phyloP scores from a whole-genome alignment of 805 yeast genomes.

The Lachancea meyersii region DNA sequence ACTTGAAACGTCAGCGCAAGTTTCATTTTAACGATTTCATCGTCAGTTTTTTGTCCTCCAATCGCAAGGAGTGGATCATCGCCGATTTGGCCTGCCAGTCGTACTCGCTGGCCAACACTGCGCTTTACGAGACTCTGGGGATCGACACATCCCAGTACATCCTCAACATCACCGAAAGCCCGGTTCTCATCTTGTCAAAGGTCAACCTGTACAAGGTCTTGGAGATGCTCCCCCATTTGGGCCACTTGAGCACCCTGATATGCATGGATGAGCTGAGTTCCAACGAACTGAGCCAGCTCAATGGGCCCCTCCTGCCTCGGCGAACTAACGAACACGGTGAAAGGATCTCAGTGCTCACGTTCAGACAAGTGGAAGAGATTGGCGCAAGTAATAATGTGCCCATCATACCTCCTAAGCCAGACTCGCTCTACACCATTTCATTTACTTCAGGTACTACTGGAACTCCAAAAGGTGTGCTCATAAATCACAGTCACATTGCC shows the following conservation, averaged over 20 bases:
- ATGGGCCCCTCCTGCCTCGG: constrained; percentile 25
- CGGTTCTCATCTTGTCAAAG: constrained; percentile 51
- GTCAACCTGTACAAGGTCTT: constrained; percentile 46
- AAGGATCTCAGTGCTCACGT: constrained; percentile 37
- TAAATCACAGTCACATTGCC: constrained; percentile 46
- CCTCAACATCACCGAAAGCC: constrained; percentile 53
- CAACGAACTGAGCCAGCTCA: constrained; percentile 30
- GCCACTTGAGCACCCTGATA: constrained; percentile 44
- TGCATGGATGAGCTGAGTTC: constrained; percentile 45
- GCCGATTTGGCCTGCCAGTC: constrained; percentile 63
- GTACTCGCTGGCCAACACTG: constrained; percentile 49
- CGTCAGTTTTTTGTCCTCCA: constrained; percentile 50
- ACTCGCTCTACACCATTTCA: constrained; percentile 53
- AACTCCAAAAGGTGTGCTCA: constrained; percentile 62
- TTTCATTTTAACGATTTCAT: constrained; percentile 39
- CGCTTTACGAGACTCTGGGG: constrained; percentile 53
- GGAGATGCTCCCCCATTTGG: constrained; percentile 38
- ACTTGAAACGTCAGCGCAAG: constrained; percentile 30
- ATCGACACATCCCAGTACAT: constrained; percentile 59
- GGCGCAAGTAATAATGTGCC: constrained; percentile 40
- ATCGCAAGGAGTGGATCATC: constrained; percentile 62
- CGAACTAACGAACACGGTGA: constrained; percentile 29
- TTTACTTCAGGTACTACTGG: constrained; percentile 78
- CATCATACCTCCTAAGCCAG: constrained; percentile 44
- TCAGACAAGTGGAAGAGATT: constrained; percentile 37